phyloP scores from a whole-genome alignment of 345 rosid genomes.

The Excoecaria cochinchinensis region DNA sequence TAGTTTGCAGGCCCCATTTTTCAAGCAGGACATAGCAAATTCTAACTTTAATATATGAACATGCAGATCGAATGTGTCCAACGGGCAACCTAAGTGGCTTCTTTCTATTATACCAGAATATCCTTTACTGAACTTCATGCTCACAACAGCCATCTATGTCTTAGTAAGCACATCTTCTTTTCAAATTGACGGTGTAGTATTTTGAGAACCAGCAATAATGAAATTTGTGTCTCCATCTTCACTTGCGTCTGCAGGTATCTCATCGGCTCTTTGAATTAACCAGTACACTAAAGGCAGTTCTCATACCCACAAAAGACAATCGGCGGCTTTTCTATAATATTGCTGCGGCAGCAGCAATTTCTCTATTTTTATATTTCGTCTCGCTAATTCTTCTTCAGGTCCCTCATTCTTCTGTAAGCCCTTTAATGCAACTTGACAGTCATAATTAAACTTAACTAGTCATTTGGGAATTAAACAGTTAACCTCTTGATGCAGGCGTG shows the following conservation, averaged over 20 bases:
- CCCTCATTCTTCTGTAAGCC: constrained; percentile 63
- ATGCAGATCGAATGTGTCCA: constrained; percentile 74
- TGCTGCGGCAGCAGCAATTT: constrained; percentile 58
- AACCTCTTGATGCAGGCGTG: constrained; percentile 30
- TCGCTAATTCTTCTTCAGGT: constrained; percentile 78
- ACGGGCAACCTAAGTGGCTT: constrained; percentile 99
- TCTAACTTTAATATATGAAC: constrained; percentile 5
- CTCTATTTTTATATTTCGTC: constrained; percentile 52
- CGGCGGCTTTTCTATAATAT: constrained; percentile 58
- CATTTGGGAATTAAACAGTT: not conserved
- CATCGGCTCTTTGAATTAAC: constrained; percentile 79
- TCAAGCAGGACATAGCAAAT: not conserved
- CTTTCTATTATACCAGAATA: constrained; percentile 82
- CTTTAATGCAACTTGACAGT: not conserved
- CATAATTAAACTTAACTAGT: not conserved
- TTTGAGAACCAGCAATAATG: not conserved
- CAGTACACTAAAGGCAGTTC: constrained; percentile 63
- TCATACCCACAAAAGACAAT: constrained; percentile 77
- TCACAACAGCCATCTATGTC: constrained; percentile 81
- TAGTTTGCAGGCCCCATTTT: not conserved
- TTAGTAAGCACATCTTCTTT: constrained; percentile 47
- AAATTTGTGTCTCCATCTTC: constrained; percentile 5
- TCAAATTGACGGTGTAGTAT: not conserved
- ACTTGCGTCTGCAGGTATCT: constrained; percentile 57
- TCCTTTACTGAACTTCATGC: constrained; percentile 93